phyloP scores from a whole-genome alignment of 2,329 filamentous ascomycete species.

The Neurospora crassa region DNA sequence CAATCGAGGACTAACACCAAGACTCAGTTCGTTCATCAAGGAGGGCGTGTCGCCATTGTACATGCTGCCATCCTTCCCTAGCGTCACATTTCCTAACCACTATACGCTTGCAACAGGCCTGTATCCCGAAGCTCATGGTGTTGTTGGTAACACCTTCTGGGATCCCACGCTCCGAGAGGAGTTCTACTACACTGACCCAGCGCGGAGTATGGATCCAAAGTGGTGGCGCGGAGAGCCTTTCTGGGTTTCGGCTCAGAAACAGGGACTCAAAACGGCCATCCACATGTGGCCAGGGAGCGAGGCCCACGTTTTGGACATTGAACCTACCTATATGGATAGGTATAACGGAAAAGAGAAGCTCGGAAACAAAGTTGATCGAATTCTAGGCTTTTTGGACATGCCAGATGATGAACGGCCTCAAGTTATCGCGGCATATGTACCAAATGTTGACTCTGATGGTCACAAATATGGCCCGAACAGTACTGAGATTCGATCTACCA shows the following conservation, averaged over 20 bases:
- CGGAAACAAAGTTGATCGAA: conserved; percentile 63
- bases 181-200: conserved; percentile 79
- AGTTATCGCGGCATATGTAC: conserved; percentile 89
- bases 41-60: conserved; percentile 83
- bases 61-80: conserved; percentile 92
- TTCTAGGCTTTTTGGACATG: conserved; percentile 76
- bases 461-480: conserved; percentile 90
- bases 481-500: conserved; percentile 76
- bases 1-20: conserved; percentile 71
- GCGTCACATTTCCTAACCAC: conserved; percentile 94
- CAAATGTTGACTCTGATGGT: conserved; percentile 79
- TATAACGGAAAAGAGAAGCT: conserved; percentile 73
- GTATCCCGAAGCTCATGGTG: conserved; percentile 84
- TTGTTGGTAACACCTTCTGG: conserved; percentile 94
- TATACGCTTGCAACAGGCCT: conserved; percentile 88
- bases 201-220: conserved; percentile 67
- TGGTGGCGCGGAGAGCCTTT: conserved; percentile 96
- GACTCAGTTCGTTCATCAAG: conserved; percentile 65
- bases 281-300: conserved; percentile 99
- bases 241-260: conserved; percentile 85
- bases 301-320: conserved; percentile 65
- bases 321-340: conserved; percentile 74
- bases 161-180: conserved; percentile 67
- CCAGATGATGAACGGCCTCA: conserved; percentile 76
- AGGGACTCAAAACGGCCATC: conserved; percentile 68